Percentiles rank a stretch among this genome's conserved stretches.
Evolutionary conservation across 2,329 filamentous ascomycete species (phyloP).

Genomic region (Zymoseptoria tritici): DNA sequence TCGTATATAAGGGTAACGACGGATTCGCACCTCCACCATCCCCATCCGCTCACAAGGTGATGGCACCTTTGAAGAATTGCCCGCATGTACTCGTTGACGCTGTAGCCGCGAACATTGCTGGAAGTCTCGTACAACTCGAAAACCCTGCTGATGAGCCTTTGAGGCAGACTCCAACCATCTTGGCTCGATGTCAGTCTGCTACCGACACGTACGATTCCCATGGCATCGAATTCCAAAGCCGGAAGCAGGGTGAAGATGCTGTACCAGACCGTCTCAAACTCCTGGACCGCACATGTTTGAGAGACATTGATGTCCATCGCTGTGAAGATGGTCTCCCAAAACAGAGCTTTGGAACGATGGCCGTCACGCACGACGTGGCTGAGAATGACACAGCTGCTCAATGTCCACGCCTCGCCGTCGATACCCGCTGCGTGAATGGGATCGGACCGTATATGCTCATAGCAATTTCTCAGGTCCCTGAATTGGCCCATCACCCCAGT

Average conservation of each 20-base stretch:
- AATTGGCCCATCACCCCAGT: conserved; percentile 21
- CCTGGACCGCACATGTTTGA: conserved; percentile 18
- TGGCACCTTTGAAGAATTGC: conserved; percentile 46
- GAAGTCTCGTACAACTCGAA: conserved; percentile 42
- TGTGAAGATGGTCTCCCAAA: conserved; percentile 40
- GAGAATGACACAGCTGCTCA: conserved; percentile 43
- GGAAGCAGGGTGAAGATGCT: conserved; percentile 48
- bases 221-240: conserved; percentile 44
- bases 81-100: conserved; percentile 50
- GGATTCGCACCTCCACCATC: conserved; percentile 49
- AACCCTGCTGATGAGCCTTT: conserved; percentile 39
- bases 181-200: conserved; percentile 32
- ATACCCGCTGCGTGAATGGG: conserved; percentile 43
- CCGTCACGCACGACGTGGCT: conserved; percentile 27
- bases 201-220: conserved; percentile 40
- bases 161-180: conserved; percentile 47
- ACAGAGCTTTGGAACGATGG: conserved; percentile 28
- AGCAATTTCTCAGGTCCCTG: conserved; percentile 34
- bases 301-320: conserved; percentile 22
- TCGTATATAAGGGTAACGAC: conserved; percentile 50
- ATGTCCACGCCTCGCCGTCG: conserved; percentile 34
- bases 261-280: conserved; percentile 35
- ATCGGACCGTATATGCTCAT: conserved; percentile 39
- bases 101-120: conserved; percentile 33
- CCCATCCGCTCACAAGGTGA: conserved; percentile 47